Conservation (phyloP, 805 yeast species). For the Saturnispora kantuleensis region DNA sequence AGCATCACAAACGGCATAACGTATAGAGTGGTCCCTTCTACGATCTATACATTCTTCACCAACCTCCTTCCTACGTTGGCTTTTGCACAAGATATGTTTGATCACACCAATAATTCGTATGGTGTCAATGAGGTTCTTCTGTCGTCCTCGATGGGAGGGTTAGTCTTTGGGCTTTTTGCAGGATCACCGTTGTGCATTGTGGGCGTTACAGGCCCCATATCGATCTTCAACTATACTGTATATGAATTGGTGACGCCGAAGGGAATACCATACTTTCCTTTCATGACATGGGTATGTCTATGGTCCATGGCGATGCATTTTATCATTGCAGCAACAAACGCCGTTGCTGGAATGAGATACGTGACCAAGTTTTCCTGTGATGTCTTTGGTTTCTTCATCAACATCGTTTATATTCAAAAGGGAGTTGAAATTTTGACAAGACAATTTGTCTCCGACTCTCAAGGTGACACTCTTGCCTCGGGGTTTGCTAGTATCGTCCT, state of each 20-base stretch:
- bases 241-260: slow-evolving; percentile 55
- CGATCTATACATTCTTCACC: slow-evolving; percentile 77
- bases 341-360: slow-evolving; percentile 54
- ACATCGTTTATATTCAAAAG: slow-evolving; percentile 78
- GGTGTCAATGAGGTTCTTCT: slow-evolving; percentile 87
- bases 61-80: slow-evolving; percentile 90
- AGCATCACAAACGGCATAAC: slow-evolving; percentile 80
- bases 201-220: slow-evolving; percentile 94
- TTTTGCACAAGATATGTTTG: slow-evolving; percentile 95
- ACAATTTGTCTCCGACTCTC: slow-evolving; percentile 45
- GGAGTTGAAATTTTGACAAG: slow-evolving; percentile 73
- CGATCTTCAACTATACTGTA: slow-evolving; percentile 87
- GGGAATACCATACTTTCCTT: slow-evolving; percentile 58
- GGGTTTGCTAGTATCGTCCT: slow-evolving; percentile 62
- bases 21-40: slow-evolving; percentile 82
- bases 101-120: slow-evolving; percentile 73
- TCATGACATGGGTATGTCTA: slow-evolving; percentile 91
- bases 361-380: slow-evolving; percentile 84
- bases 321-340: slow-evolving; percentile 57
- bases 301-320: slow-evolving; percentile 86
- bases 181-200: slow-evolving; percentile 94
- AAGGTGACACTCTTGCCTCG: slow-evolving; percentile 7
- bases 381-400: slow-evolving; percentile 86
- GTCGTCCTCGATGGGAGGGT: slow-evolving; percentile 80
- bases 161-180: slow-evolving; percentile 72